These are phyloP conservation scores for Gossypium davidsonii DNA, from an alignment of 441 rosid genomes.

Conservation along the genomic window DNA sequence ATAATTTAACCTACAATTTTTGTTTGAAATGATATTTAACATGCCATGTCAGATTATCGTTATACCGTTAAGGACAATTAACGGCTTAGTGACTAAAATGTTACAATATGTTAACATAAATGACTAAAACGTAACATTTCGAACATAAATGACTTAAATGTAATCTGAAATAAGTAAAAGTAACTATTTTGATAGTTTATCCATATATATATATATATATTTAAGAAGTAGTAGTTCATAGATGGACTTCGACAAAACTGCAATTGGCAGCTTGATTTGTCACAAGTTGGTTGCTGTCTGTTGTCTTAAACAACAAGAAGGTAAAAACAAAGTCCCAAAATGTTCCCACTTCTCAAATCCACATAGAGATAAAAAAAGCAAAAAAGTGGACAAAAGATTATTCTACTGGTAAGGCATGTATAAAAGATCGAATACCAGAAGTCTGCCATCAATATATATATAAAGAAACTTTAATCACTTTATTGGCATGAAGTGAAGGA, in stretches of 20 bases:
- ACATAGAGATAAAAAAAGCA: background rate
- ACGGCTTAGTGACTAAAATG: too few relatives aligned
- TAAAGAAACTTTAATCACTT: background rate
- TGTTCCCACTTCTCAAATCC: constrained; percentile 5
- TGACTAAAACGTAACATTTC: too few relatives aligned
- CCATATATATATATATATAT: too few relatives aligned
- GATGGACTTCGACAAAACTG: background rate
- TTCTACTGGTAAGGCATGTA: background rate
- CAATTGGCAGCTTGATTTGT: constrained; percentile 5
- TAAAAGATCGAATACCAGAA: constrained; percentile 15
- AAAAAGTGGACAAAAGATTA: background rate
- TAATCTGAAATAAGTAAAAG: too few relatives aligned
- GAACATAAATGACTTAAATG: too few relatives aligned
- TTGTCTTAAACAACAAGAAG: background rate
- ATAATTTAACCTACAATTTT: too few relatives aligned
- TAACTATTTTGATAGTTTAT: too few relatives aligned
- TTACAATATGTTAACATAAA: too few relatives aligned
- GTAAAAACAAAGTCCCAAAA: background rate
- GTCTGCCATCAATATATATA: background rate
- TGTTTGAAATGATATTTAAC: too few relatives aligned
- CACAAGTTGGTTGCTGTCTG: background rate
- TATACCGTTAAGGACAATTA: too few relatives aligned
- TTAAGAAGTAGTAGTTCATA: background rate
- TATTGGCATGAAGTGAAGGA: constrained; percentile 1
- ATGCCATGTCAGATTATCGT: too few relatives aligned